Evolutionary conservation across 2,329 filamentous ascomycete species (phyloP), one percentile per base, ranked within the genome.

Genomic region (Aspergillus ustus): DNA sequence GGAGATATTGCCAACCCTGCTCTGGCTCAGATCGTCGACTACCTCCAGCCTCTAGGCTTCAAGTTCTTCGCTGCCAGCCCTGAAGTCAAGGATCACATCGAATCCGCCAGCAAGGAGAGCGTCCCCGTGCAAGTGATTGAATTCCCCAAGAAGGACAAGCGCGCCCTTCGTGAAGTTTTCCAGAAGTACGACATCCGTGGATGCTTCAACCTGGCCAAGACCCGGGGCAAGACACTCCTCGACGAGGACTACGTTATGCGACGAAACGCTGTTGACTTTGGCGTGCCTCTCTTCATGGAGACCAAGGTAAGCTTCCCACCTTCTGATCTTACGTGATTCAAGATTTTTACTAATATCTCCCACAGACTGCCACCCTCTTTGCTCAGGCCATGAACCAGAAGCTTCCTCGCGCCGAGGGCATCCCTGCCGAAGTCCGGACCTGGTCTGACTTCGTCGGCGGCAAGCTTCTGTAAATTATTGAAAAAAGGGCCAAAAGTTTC

Each of bases 211-310:
- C 82, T 99, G 72, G 93, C 94, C 62, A 88, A 90, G 79, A 87
- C 86, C 69, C 86, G 93, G 73, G 95, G 89, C 63, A 93, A 91
- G 84, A 94, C 91, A 43, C 84, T 92, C 63, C 82, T 91, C 64
- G 95, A 99, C 75, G 92, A 96, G 73, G 93, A 99, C 83, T 99
- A 99, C 73, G 93, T 99, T 60, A 98, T 98, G 94, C 88, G 95
- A 73, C 88, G 95, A 76, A 99, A 99, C 75, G 95, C 95, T 29
- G 95, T 99, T 60, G 95, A 99, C 81, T 99, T 99, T 78, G 94
- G 94, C 70, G 93, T 98, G 34, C 95, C 95, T 52, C 84, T 99
- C 60, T 98, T 99, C 80, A 97, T 97, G 93, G 94, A 98, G 83
- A 92, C 93, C 58, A 94, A 95, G 89, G 93, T 96, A 83, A 82